Percentiles rank a stretch among this genome's conserved stretches.
Conservation (phyloP, 768 basidiomycete genomes). For the Lyophyllum shimeji region DNA sequence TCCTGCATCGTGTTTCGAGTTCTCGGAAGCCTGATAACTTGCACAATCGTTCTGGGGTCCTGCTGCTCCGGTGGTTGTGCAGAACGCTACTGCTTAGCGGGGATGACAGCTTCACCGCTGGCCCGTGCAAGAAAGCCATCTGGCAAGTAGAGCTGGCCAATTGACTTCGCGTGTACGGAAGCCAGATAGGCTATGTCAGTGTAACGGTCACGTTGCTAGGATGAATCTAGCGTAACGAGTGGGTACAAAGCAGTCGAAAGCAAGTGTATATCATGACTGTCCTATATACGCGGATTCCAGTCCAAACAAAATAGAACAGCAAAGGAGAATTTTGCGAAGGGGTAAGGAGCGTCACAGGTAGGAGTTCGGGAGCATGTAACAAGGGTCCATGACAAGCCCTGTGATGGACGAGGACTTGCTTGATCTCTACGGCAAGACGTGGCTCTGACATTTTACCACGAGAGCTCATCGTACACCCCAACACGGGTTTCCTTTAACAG, state of each 20-base stretch:
- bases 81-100: too few relatives aligned
- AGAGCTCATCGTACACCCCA: constrained; percentile 10
- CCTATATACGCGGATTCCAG: not conserved
- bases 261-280: not conserved
- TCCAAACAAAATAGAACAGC: not conserved
- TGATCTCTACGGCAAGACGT: not conserved
- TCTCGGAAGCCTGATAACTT: too few relatives aligned
- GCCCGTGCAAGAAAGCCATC: too few relatives aligned
- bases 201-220: not conserved
- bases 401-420: not conserved
- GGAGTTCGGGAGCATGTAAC: not conserved
- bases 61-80: too few relatives aligned
- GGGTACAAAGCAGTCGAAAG: not conserved
- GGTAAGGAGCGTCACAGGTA: not conserved
- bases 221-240: not conserved
- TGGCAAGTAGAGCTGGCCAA: too few relatives aligned
- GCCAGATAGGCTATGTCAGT: not conserved
- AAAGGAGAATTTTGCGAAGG: not conserved
- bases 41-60: too few relatives aligned
- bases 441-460: constrained; percentile 8
- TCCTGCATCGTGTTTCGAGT: too few relatives aligned
- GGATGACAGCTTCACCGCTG: too few relatives aligned
- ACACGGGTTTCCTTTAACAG: constrained; percentile 15
- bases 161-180: not conserved
- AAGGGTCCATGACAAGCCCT: not conserved